Conservation (phyloP, 2,329 filamentous ascomycete species). For the Calonectria ilicicola region DNA sequence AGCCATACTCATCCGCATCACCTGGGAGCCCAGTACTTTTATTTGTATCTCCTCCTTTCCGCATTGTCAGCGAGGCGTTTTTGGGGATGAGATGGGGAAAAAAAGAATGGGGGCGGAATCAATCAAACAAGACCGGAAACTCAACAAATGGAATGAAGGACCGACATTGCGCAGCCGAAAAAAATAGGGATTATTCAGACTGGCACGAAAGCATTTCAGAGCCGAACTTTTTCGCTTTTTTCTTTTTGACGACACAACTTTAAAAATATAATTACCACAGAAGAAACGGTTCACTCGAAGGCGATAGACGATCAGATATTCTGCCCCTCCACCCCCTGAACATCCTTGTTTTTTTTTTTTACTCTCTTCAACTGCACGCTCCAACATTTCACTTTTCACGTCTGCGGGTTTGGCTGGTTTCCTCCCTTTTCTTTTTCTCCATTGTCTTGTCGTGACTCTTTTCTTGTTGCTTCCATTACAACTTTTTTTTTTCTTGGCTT, state of each 20-base stretch:
- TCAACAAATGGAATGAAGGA: constrained; percentile 9
- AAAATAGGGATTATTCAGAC: not conserved
- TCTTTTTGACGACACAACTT: not conserved
- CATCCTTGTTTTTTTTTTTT: not conserved
- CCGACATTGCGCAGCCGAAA: not conserved
- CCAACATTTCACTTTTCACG: not conserved
- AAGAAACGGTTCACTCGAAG: not conserved
- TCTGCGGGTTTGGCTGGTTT: constrained; percentile 5
- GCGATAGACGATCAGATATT: not conserved
- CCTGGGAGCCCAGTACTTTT: constrained; percentile 21
- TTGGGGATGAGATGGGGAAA: constrained; percentile 41
- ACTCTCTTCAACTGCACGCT: not conserved
- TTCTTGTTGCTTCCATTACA: not conserved
- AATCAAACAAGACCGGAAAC: not conserved
- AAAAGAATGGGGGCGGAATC: constrained; percentile 31
- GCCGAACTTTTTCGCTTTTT: not conserved
- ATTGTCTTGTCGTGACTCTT: constrained; percentile 13
- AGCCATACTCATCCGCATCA: not conserved
- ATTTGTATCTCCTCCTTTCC: constrained; percentile 40
- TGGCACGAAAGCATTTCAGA: constrained; percentile 12
- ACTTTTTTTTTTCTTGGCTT: constrained; percentile 33
- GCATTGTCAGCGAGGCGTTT: constrained; percentile 50
- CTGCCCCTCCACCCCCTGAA: too few species aligned
- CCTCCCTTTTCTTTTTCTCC: constrained; percentile 21
- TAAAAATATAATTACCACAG: not conserved